Evolutionary conservation across 345 rosid species (phyloP), one percentile per base, ranked within the genome.

Genomic region (Brassica juncea): DNA sequence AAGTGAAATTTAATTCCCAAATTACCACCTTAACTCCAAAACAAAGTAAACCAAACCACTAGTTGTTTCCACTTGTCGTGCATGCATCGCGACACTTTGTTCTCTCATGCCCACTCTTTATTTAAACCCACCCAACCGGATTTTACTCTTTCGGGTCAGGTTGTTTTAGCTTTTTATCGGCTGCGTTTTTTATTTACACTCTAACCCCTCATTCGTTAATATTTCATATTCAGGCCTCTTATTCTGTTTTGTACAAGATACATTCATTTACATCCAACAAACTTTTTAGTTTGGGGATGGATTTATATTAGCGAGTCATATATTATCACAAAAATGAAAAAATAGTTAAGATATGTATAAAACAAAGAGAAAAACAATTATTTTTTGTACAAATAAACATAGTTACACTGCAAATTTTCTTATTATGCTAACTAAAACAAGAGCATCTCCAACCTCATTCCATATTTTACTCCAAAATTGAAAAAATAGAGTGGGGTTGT

Each of bases 21-120:
- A 49, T 0, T 61, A 34, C 70, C 78, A 67, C 25, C 19, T 23
- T 30, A 28, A 30, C 3, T 37, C n/a, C 59, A 61, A 4, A 25
- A 39, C 60, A 73, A 62, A 72, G 39, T 34, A 59, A 73, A 73
- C 74, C 78, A 59, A 73, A 73, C 82, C 78, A 68, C 32, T 68
- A 60, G 54, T 19, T 47, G 78, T 68, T 49, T 67, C 78, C 82
- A 79, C 82, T 79, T 79, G 82, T 80, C 79, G 16, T 80, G 64
- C 82, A 80, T 80, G 82, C 82, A 74, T 73, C 44, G 34, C 57
- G 5, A 62, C 31, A 11, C 63, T 52, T 35, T 65, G 70, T 72
- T 66, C 49, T 44, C 62, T 70, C 74, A 12, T 28, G 55, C 25
- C 72, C 62, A 60, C 28, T 5, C 59, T 44, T 1, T 14, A 9